Evolutionary conservation across 345 rosid genomes (phyloP).

Genomic region (Camelina sativa): DNA sequence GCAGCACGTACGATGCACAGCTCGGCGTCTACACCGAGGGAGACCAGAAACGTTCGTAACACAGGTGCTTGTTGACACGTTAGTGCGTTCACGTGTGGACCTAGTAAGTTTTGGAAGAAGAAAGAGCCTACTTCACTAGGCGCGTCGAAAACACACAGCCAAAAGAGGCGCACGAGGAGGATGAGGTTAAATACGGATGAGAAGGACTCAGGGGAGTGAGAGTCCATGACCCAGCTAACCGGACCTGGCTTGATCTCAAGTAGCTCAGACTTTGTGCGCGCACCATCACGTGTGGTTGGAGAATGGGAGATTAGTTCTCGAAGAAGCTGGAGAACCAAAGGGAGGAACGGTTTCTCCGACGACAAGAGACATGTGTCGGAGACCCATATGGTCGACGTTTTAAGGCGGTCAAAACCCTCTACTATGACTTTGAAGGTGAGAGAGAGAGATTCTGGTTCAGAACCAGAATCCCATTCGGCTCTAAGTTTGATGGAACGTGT

Average conservation of each 20-base stretch:
- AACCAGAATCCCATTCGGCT: constrained; percentile 50
- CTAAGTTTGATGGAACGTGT: constrained; percentile 59
- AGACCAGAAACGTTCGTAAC: constrained; percentile 63
- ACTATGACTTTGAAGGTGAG: constrained; percentile 53
- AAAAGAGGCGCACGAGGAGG: constrained; percentile 71
- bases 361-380: constrained; percentile 69
- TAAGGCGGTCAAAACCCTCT: constrained; percentile 50
- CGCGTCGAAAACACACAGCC: constrained; percentile 69
- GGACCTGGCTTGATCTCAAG: constrained; percentile 69
- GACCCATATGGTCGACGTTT: constrained; percentile 59
- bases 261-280: constrained; percentile 66
- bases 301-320: constrained; percentile 66
- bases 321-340: constrained; percentile 75
- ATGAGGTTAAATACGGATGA: constrained; percentile 71
- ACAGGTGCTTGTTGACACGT: constrained; percentile 54
- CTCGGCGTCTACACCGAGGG: constrained; percentile 74
- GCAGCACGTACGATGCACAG: constrained; percentile 71
- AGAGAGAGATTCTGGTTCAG: constrained; percentile 42
- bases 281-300: constrained; percentile 50
- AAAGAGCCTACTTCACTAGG: constrained; percentile 78
- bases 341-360: constrained; percentile 76
- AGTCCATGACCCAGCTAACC: constrained; percentile 76
- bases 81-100: constrained; percentile 59
- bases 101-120: constrained; percentile 63
- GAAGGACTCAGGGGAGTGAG: constrained; percentile 78